Base-by-base conservation (phyloP, 129 eudicot genomes). In the Deinandra increscens region DNA sequence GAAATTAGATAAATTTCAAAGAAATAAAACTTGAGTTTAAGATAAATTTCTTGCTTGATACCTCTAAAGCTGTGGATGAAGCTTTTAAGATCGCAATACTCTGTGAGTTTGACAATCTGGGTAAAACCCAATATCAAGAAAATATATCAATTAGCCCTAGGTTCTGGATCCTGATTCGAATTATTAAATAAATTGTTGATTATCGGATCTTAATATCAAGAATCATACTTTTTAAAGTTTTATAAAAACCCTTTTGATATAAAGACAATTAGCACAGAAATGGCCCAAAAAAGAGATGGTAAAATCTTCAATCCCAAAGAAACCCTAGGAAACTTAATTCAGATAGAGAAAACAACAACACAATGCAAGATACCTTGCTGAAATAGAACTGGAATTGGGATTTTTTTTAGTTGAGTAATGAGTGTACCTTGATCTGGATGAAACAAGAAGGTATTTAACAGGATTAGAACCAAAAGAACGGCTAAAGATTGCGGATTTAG, bases 1-100 rank as follows among this genome's bases (percentile, higher is more conserved):
- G 13, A 38, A 65, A 64, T 23, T 13, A 48, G 53, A 17, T 9
- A 9, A 45, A 20, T 17, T 64, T 36, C 39, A 23, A 15, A 37
- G 43, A 17, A 42, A 54, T 1, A 14, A 6, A 66, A 37, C 49
- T n/a, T 4, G 58, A 48, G 12, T 36, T 64, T 41, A 5, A 23
- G 26, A 71, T 10, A 10, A 49, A 9, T 19, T 42, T 46, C 39
- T 38, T 50, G 60, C 44, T 23, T 58, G 48, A 81, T 86, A 88
- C 96, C 96, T 89, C 95, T 77, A 92, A 86, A 69, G 88, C 82
- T 36, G 95, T 56, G 72, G 90, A 54, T 53, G 96, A 84, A 55
- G 96, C 95, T 81, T 78, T 85, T 74, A 78, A 81, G 66, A 79
- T 60, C 46, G 79, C 36, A 67, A 76, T 72, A 59, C 74, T 69